phyloP scores from a whole-genome alignment of 768 basidiomycete species.

The Rhodotorula taiwanensis region DNA sequence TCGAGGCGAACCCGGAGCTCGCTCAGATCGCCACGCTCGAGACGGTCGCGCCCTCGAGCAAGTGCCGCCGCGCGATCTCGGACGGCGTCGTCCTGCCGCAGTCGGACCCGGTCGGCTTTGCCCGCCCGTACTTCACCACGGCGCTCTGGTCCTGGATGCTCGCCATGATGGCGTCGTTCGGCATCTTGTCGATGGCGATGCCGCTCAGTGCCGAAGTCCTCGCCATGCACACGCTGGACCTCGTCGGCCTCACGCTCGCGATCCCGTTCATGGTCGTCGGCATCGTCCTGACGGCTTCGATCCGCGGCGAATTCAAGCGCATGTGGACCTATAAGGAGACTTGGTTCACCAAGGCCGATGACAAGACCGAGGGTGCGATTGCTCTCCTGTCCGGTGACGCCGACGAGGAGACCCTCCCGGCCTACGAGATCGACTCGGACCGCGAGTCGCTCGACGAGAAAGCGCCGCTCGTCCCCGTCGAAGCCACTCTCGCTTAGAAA shows the following conservation, averaged over 20 bases:
- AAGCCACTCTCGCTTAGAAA: no score
- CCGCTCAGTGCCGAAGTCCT: constrained; percentile 2
- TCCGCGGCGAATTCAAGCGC: constrained; percentile 17
- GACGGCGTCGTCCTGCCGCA: constrained; percentile 22
- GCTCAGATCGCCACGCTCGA: constrained; percentile 10
- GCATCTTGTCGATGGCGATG: constrained; percentile 4
- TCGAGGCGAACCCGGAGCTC: constrained; percentile 1
- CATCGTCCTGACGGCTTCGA: constrained; percentile 2
- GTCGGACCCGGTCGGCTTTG: neutral
- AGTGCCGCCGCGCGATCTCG: neutral
- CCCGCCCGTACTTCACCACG: constrained; percentile 20
- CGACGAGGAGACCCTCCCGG: neutral
- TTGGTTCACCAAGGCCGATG: constrained; percentile 11
- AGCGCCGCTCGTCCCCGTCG: neutral
- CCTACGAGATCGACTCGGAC: neutral
- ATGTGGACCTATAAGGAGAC: constrained; percentile 23
- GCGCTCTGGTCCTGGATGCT: constrained; percentile 23
- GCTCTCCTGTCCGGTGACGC: neutral
- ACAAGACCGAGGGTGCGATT: constrained; percentile 4
- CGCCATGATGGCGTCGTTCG: constrained; percentile 8
- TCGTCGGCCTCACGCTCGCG: constrained; percentile 13
- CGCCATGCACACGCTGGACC: neutral
- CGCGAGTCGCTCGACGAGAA: neutral
- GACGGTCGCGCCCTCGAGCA: constrained; percentile 6
- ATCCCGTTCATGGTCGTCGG: constrained; percentile 15